Evolutionary conservation across 2,329 filamentous ascomycete genomes (phyloP), one percentile per base, ranked within the genome.

Genomic region (Trichoderma simmonsii): DNA sequence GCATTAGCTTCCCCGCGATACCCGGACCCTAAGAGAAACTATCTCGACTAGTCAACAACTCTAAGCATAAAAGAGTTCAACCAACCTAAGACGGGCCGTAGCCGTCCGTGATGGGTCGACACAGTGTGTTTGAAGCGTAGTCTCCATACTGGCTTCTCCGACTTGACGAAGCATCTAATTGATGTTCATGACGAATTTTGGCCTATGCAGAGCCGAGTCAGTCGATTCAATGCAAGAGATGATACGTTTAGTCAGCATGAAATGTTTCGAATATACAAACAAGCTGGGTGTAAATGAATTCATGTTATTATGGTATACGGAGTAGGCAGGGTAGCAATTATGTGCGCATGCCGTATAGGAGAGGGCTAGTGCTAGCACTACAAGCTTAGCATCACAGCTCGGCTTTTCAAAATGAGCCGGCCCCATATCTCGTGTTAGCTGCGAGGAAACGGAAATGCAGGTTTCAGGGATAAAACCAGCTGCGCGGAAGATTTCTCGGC

Each of bases 1-100:
- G 34, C 64, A 67, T 67, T 54, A 67, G 64, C 64, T 67, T 67
- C 56, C 64, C 54, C 64, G 18, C 64, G 54, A 67, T 24, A 67
- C 11, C 64, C 64, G 54, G 64, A 4, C 21, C 51, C 36, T 39
- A 43, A 26, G 18, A 34, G 21, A 64, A 24, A 43, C 32, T 26
- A 39, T 51, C 24, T 26, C 63, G 11, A 32, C 34, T 43, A 39
- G 64, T 3, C 39, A 43, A 43, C 39, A 67, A n/a, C 32, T 6
- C 24, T 21, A 59, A 67, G 64, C 32, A 67, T 30, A 24, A 39
- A 67, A 54, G 36, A 14, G 21, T 26, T 36, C n/a, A 15, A 59
- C 51, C 34, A 57, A 43, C 18, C 7, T n/a, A 18, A 36, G 15
- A 43, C 39, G 64, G 64, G 51, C 64, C 64, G 64, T 24, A 67